Evolutionary conservation across 306 rosid species (phyloP).

Genomic region (Cucurbita moschata): DNA sequence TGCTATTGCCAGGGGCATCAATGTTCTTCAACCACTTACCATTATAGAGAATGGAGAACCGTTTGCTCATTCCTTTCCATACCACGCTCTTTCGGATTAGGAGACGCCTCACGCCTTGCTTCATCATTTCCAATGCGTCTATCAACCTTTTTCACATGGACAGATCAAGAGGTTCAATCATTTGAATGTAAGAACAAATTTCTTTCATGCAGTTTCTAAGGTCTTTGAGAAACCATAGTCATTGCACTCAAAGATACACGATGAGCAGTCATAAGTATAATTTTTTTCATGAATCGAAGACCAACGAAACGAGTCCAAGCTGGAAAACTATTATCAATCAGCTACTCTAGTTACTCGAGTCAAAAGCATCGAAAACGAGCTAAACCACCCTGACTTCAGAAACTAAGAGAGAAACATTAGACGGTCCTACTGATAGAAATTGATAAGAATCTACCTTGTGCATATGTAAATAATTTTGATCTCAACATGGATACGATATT

Average conservation of each 20-base stretch:
- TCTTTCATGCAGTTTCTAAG: neutral
- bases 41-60: conserved; percentile 76
- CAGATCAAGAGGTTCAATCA: neutral
- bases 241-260: neutral
- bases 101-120: conserved; percentile 82
- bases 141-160: conserved; percentile 45
- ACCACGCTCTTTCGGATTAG: conserved; percentile 70
- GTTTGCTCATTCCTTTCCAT: conserved; percentile 98
- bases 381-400: no score
- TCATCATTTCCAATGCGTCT: conserved; percentile 97
- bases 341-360: no score
- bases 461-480: no score
- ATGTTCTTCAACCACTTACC: conserved; percentile 83
- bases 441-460: no score
- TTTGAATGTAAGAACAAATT: neutral
- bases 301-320: no score
- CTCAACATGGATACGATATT: no score
- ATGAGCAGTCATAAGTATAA: neutral
- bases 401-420: no score
- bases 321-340: no score
- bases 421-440: no score
- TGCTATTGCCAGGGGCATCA: conserved; percentile 41
- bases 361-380: no score
- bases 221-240: neutral
- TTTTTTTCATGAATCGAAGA: neutral